These are phyloP conservation scores for Backusella mclennaniae DNA, from an alignment of 192 early-diverging fungal genomes.

Conservation along the genomic window DNA sequence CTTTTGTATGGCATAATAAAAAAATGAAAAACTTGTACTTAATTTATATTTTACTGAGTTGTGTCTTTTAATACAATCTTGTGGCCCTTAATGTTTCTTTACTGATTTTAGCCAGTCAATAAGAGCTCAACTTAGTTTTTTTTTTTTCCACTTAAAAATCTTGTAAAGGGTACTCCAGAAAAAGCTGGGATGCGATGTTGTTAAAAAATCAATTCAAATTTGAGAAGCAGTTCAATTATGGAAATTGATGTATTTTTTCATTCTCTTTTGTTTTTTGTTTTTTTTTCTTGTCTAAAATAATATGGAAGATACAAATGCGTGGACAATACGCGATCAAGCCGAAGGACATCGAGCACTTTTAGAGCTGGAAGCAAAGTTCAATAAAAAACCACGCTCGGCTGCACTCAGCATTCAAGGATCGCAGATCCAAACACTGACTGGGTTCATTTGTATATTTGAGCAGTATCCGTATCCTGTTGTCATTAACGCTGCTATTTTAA, in stretches of 20 bases:
- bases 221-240: background rate
- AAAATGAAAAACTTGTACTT: no score
- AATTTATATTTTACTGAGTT: no score
- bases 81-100: no score
- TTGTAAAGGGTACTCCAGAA: no score
- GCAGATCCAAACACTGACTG: constrained; percentile 42
- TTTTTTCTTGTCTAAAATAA: background rate
- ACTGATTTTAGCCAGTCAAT: no score
- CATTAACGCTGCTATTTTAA: constrained; percentile 47
- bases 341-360: constrained; percentile 33
- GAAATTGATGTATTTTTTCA: background rate
- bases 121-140: no score
- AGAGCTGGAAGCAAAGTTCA: constrained; percentile 28
- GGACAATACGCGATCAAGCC: constrained; percentile 10
- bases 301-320: background rate
- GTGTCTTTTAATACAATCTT: no score
- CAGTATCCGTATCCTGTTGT: constrained; percentile 45
- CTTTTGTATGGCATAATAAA: no score
- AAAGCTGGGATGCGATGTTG: background rate
- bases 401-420: constrained; percentile 20
- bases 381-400: constrained; percentile 12
- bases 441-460: constrained; percentile 44
- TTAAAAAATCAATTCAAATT: background rate
- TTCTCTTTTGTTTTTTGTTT: background rate
- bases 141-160: no score